Percentiles rank a stretch among this genome's conserved stretches.
These are phyloP conservation scores for Populus davidiana DNA, from an alignment of 345 rosid species.

Conservation along the genomic window DNA sequence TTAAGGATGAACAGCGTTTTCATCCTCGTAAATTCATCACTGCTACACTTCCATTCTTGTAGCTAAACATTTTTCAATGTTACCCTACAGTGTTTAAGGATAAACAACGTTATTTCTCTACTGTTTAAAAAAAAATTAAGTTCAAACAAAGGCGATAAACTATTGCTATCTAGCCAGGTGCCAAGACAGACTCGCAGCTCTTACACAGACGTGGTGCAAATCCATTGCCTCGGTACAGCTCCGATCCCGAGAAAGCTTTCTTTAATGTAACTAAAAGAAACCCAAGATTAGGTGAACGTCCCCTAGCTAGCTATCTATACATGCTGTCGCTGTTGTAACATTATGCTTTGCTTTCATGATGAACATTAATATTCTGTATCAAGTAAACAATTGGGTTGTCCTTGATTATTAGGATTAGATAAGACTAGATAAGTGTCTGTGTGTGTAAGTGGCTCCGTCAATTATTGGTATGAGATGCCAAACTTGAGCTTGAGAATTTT, in stretches of 20 bases:
- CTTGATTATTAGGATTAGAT: background rate
- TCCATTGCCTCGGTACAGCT: conserved; percentile 20
- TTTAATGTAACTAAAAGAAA: conserved; percentile 19
- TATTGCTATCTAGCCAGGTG: background rate
- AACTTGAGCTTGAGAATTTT: conserved; percentile 9
- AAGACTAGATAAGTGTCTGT: background rate
- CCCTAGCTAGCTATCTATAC: background rate
- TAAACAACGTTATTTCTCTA: too few species aligned
- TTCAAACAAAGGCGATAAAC: too few species aligned
- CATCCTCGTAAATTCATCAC: background rate
- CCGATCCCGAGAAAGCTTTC: conserved; percentile 32
- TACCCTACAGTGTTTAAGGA: too few species aligned
- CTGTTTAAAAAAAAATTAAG: too few species aligned
- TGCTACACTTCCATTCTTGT: background rate
- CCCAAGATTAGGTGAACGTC: conserved; percentile 27
- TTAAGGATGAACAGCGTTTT: background rate
- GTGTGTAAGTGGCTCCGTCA: conserved; percentile 17
- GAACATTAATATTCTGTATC: conserved; percentile 7
- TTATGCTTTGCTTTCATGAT: background rate
- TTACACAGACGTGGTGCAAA: conserved; percentile 19
- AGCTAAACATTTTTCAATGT: background rate
- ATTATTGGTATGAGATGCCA: conserved; percentile 31
- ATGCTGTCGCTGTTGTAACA: conserved; percentile 4
- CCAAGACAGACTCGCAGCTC: conserved; percentile 19
- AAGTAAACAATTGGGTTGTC: conserved; percentile 8